Evolutionary conservation across 2,329 filamentous ascomycete species (phyloP).

Genomic region (Albophoma yamanashiensis): DNA sequence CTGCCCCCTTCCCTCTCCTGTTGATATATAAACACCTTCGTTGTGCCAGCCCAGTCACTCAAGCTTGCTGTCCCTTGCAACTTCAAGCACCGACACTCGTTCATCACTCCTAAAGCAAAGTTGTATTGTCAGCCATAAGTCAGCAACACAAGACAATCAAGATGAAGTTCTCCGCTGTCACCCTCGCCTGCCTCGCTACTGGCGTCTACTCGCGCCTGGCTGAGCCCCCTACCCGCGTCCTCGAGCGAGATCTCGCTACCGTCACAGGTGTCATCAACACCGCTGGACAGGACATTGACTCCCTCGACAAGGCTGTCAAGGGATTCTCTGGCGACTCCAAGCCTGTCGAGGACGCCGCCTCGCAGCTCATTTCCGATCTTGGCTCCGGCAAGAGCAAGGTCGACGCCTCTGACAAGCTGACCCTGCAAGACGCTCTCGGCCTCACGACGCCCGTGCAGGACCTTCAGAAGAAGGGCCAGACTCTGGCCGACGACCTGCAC

Average conservation of each 20-base stretch:
- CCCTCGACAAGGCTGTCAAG: slow-evolving; percentile 12
- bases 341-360: slow-evolving; percentile 9
- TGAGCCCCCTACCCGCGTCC: background rate
- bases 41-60: background rate
- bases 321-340: slow-evolving; percentile 12
- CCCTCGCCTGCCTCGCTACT: slow-evolving; percentile 6
- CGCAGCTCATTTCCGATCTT: slow-evolving; percentile 9
- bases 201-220: slow-evolving; percentile 2
- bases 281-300: slow-evolving; percentile 7
- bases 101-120: background rate
- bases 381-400: slow-evolving; percentile 8
- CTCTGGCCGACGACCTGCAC: slow-evolving; percentile 14
- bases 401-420: slow-evolving; percentile 5
- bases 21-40: background rate
- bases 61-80: background rate
- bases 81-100: slow-evolving; percentile 5
- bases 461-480: slow-evolving; percentile 14
- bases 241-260: slow-evolving; percentile 5
- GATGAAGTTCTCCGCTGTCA: slow-evolving; percentile 9
- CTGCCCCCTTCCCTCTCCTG: background rate
- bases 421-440: slow-evolving; percentile 7
- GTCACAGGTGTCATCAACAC: slow-evolving; percentile 5
- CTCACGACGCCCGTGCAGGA: slow-evolving; percentile 7
- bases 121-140: background rate
- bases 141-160: slow-evolving; percentile 2